Evolutionary conservation across 2,329 filamentous ascomycete genomes (phyloP).

Genomic region (Penicillium freii): DNA sequence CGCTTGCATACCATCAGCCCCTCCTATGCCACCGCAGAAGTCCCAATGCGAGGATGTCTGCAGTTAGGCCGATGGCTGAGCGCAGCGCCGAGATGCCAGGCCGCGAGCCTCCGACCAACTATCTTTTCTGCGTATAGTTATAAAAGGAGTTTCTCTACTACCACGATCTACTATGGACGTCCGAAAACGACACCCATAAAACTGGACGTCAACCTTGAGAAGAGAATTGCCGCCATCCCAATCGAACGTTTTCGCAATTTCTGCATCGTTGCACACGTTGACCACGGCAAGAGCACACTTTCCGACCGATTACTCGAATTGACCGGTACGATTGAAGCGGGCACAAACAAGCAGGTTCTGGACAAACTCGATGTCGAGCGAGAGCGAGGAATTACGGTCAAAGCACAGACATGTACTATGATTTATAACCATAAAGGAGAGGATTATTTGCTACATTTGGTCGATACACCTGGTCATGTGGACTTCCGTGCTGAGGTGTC

Average conservation of each 20-base stretch:
- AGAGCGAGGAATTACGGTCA: slow-evolving; percentile 95
- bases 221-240: slow-evolving; percentile 53
- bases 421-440: slow-evolving; percentile 80
- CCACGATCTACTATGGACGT: slow-evolving; percentile 25
- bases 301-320: slow-evolving; percentile 89
- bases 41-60: slow-evolving; percentile 49
- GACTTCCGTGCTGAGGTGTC: slow-evolving; percentile 97
- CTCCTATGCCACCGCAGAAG: slow-evolving; percentile 36
- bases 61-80: slow-evolving; percentile 48
- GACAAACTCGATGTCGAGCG: slow-evolving; percentile 97
- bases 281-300: slow-evolving; percentile 97
- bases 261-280: slow-evolving; percentile 97
- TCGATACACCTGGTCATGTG: slow-evolving; percentile 96
- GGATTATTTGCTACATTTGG: slow-evolving; percentile 91
- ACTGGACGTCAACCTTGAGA: slow-evolving; percentile 54
- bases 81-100: slow-evolving; percentile 37
- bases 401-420: slow-evolving; percentile 98
- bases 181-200: slow-evolving; percentile 23
- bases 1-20: slow-evolving; percentile 5
- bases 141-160: slow-evolving; percentile 34
- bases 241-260: slow-evolving; percentile 74
- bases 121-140: slow-evolving; percentile 20
- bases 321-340: slow-evolving; percentile 85
- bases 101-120: slow-evolving; percentile 31
- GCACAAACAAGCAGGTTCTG: slow-evolving; percentile 88